Evolutionary conservation across 2,329 filamentous ascomycete genomes (phyloP).

Genomic region (Monilinia fructicola): DNA sequence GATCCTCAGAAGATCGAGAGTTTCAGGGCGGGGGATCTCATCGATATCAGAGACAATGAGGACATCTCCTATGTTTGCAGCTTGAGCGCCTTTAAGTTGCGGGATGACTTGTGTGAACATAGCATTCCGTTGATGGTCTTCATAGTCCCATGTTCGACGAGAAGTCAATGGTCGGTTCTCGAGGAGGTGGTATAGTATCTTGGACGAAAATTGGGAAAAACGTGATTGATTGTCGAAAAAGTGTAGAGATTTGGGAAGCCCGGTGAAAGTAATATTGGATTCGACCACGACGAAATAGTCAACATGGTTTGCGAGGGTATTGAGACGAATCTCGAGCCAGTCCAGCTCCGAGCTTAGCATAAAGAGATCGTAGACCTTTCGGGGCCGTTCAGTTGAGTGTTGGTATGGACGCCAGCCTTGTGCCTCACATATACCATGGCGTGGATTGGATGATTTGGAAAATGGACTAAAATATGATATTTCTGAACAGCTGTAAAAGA

Average conservation of each 20-base stretch:
- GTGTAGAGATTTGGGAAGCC: conserved; percentile 53
- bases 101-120: conserved; percentile 55
- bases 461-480: neutral
- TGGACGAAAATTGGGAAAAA: conserved; percentile 53
- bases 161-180: conserved; percentile 46
- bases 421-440: neutral
- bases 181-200: conserved; percentile 61
- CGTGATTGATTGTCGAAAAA: conserved; percentile 52
- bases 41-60: conserved; percentile 48
- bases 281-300: conserved; percentile 67
- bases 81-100: conserved; percentile 39
- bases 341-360: conserved; percentile 64
- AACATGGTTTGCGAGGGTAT: conserved; percentile 56
- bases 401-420: conserved; percentile 25
- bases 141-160: conserved; percentile 48
- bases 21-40: conserved; percentile 46
- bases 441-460: neutral
- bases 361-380: conserved; percentile 61
- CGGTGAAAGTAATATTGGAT: conserved; percentile 59
- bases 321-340: conserved; percentile 63
- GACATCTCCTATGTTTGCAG: conserved; percentile 42
- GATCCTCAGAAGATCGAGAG: conserved; percentile 40
- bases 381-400: conserved; percentile 27
- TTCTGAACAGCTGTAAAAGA: neutral
- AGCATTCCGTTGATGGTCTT: conserved; percentile 55